phyloP scores from a whole-genome alignment of 2,329 filamentous ascomycete species.

The Botryotinia narcissicola region DNA sequence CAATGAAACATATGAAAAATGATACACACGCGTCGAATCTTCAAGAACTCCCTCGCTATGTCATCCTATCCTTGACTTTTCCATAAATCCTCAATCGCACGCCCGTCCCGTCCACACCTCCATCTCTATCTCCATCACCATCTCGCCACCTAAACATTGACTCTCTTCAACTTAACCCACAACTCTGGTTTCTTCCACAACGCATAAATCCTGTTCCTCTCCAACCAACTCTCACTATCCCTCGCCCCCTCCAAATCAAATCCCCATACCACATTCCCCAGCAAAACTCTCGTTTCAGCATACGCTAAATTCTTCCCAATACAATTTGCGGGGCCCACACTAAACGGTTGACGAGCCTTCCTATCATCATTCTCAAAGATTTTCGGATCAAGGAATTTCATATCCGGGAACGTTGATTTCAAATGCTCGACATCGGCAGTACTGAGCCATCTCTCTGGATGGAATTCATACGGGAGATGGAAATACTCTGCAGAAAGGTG shows the following conservation, averaged over 20 bases:
- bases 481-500: not conserved
- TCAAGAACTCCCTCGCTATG: no score
- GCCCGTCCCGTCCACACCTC: no score
- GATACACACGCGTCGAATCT: no score
- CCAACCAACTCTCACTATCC: conserved; percentile 2
- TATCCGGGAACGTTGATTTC: not conserved
- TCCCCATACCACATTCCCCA: conserved; percentile 13
- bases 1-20: no score
- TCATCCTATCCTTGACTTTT: no score
- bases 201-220: not conserved
- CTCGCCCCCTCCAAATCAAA: conserved; percentile 16
- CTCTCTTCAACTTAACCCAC: conserved; percentile 16
- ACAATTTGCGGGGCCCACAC: conserved; percentile 10
- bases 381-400: not conserved
- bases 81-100: not conserved
- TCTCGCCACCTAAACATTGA: not conserved
- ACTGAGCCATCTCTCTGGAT: conserved; percentile 17
- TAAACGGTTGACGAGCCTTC: conserved; percentile 17
- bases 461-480: not conserved
- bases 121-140: not conserved
- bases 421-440: not conserved
- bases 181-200: conserved; percentile 12
- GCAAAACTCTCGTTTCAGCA: conserved; percentile 16
- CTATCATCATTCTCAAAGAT: not conserved
- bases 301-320: conserved; percentile 21